Evolutionary conservation across 2,329 filamentous ascomycete genomes (phyloP).

Genomic region (Fusarium coffeatum): DNA sequence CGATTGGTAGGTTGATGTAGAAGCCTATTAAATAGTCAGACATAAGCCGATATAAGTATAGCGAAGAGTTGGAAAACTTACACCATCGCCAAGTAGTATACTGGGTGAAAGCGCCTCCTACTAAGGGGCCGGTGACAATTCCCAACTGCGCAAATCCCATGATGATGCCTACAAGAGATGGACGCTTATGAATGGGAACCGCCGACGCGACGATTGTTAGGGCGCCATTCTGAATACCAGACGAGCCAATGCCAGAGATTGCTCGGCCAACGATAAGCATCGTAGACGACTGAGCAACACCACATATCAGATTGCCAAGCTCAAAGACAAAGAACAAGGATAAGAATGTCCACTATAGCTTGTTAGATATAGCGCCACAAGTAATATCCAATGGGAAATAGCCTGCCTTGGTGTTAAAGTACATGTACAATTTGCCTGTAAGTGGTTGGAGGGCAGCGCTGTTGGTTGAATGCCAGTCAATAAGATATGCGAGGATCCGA

Average conservation of each 20-base stretch:
- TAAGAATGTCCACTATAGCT: constrained; percentile 45
- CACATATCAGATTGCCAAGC: constrained; percentile 61
- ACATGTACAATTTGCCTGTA: constrained; percentile 63
- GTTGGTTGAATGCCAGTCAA: constrained; percentile 24
- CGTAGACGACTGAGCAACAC: constrained; percentile 55
- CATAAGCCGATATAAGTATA: not conserved
- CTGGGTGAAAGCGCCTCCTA: constrained; percentile 57
- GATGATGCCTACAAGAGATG: constrained; percentile 45
- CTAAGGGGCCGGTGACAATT: constrained; percentile 59
- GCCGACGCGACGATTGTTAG: constrained; percentile 50
- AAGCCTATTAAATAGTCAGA: constrained; percentile 50
- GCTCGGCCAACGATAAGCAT: constrained; percentile 64
- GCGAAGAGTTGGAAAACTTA: constrained; percentile 26
- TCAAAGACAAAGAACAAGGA: constrained; percentile 50
- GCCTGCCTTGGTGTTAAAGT: constrained; percentile 43
- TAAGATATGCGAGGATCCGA: constrained; percentile 35
- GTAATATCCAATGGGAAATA: constrained; percentile 47
- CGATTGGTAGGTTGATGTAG: constrained; percentile 61
- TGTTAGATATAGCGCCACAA: constrained; percentile 38
- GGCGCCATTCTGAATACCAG: constrained; percentile 56
- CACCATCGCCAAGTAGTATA: constrained; percentile 60
- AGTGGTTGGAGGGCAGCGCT: constrained; percentile 64
- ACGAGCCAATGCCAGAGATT: constrained; percentile 59
- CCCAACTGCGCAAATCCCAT: constrained; percentile 56
- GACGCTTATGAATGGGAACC: constrained; percentile 46